A percentile compares a stretch with the other conserved stretches of the same genome.
Conservation (phyloP, 140 eudicot genomes). For the Anethum foeniculum region DNA sequence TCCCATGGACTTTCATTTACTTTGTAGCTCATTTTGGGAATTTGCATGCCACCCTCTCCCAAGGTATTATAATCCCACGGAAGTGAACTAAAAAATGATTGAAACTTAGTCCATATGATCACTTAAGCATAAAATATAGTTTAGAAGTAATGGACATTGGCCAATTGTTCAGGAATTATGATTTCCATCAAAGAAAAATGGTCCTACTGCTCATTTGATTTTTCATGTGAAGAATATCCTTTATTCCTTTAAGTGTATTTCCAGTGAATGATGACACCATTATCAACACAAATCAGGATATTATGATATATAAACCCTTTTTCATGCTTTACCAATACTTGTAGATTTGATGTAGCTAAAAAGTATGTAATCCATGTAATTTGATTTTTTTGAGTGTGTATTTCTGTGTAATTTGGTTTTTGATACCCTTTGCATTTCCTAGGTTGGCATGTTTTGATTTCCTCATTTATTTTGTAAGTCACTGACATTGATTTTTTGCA, state of each 20-base stretch:
- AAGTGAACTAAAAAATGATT: neutral
- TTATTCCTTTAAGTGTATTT: neutral
- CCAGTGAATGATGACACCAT: neutral
- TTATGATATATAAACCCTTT: neutral
- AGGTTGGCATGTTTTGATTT: neutral
- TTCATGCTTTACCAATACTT: neutral
- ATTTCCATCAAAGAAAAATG: neutral
- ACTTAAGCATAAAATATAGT: neutral
- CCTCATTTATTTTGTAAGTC: neutral
- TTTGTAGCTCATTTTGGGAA: neutral
- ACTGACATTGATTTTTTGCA: slow-evolving; percentile 20
- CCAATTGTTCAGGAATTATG: neutral
- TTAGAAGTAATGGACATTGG: neutral
- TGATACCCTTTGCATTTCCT: neutral
- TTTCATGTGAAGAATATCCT: neutral
- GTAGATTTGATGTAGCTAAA: no score
- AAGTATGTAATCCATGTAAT: neutral
- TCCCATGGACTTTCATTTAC: neutral
- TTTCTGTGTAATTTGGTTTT: neutral
- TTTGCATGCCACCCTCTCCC: neutral
- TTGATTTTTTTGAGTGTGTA: no score
- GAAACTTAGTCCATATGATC: neutral
- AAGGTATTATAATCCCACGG: neutral
- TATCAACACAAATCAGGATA: neutral
- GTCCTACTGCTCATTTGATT: neutral